A percentile compares a stretch with the other conserved stretches of the same genome.
phyloP scores from a whole-genome alignment of 768 basidiomycete species.

The Tephrocybe sp. region DNA sequence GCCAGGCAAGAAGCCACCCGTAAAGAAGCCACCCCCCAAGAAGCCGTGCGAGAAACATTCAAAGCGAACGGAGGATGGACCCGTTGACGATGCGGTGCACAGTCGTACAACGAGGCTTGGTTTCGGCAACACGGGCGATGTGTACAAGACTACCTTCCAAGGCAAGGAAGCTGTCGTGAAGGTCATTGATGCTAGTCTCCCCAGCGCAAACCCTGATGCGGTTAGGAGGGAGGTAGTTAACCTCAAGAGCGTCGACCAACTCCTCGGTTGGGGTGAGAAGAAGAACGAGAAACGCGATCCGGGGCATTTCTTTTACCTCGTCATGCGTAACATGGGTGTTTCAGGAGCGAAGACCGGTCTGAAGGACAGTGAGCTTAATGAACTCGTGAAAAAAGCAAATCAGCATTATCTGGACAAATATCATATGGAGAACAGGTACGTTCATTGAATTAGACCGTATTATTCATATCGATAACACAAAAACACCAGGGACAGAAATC shows the following conservation, averaged over 20 bases:
- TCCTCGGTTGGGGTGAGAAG: conserved; percentile 9
- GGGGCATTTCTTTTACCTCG: neutral
- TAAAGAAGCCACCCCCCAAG: neutral
- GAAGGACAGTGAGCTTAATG: neutral
- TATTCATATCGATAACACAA: neutral
- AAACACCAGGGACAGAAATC: neutral
- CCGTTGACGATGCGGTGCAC: neutral
- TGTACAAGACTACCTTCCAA: conserved; percentile 1
- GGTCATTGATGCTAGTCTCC: neutral
- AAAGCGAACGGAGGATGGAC: neutral
- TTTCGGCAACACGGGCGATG: neutral
- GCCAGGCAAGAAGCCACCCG: neutral
- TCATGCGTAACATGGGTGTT: conserved; percentile 8
- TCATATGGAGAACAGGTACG: conserved; percentile 7
- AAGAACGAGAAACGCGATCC: neutral
- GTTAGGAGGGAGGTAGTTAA: conserved; percentile 1
- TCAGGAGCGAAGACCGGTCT: neutral
- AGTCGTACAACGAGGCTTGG: neutral
- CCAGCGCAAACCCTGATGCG: neutral
- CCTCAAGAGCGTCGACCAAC: conserved; percentile 1
- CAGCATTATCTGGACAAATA: neutral
- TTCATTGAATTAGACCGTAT: neutral
- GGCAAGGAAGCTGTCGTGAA: neutral
- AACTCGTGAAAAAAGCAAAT: neutral
- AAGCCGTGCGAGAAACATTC: neutral